Percentiles rank a stretch among this genome's conserved stretches.
Conservation (phyloP, 129 eudicot genomes). For the Flaveria robusta region DNA sequence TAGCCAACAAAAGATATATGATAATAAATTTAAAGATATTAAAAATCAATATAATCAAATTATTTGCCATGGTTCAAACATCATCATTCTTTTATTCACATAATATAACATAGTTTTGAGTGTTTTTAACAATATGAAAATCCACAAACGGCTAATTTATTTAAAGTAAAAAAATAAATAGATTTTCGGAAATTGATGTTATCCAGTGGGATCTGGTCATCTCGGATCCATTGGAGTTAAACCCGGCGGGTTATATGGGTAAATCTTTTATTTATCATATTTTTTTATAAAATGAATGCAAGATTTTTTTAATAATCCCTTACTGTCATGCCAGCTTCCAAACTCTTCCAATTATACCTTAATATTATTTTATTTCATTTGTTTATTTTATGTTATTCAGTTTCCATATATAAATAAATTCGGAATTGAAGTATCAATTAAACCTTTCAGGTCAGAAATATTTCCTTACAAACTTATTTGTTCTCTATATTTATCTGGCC, state of each 20-base stretch:
- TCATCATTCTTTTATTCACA: no score
- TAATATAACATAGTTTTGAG: background rate
- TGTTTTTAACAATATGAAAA: slow-evolving; percentile 5
- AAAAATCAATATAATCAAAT: no score
- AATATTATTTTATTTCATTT: background rate
- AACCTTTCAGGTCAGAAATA: background rate
- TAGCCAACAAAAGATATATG: no score
- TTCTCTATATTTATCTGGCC: background rate
- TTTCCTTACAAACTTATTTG: background rate
- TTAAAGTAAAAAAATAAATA: slow-evolving; percentile 9
- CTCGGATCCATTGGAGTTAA: slow-evolving; percentile 47
- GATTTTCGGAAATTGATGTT: slow-evolving; percentile 41
- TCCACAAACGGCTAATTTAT: slow-evolving; percentile 18
- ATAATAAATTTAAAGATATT: no score
- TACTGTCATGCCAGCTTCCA: slow-evolving; percentile 22
- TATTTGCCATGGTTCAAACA: no score
- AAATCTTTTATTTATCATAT: background rate
- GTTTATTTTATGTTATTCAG: background rate
- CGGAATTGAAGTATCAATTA: background rate
- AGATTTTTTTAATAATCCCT: background rate
- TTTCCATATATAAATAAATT: background rate
- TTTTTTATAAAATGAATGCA: background rate
- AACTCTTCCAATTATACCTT: slow-evolving; percentile 15
- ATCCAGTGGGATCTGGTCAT: slow-evolving; percentile 38
- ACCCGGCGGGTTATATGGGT: slow-evolving; percentile 41